phyloP scores from a whole-genome alignment of 495 filamentous ascomycete genomes.

The Echria macrotheca region DNA sequence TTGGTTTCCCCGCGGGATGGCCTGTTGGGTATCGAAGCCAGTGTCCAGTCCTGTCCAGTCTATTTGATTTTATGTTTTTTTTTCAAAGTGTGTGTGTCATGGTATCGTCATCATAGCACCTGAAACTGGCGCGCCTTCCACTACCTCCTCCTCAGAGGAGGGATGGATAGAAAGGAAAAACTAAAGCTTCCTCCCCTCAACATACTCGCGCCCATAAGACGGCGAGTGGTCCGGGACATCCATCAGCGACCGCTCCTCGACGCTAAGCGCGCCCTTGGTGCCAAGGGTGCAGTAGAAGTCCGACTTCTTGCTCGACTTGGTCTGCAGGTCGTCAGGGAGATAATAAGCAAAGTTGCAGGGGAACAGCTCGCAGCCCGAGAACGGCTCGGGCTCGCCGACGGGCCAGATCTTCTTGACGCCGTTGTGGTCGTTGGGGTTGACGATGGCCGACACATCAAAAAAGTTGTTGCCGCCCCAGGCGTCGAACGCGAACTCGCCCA shows the following conservation, averaged over 20 bases:
- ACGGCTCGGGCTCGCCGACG: constrained; percentile 11
- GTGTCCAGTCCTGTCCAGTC: too few relatives aligned
- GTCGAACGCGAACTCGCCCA: constrained; percentile 47
- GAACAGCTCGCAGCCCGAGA: constrained; percentile 43
- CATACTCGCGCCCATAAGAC: background rate
- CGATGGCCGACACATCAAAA: constrained; percentile 53
- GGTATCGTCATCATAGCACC: background rate
- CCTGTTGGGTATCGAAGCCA: too few relatives aligned
- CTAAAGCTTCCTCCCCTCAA: background rate
- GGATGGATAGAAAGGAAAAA: too few relatives aligned
- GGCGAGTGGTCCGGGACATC: background rate
- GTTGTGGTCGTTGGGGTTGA: constrained; percentile 40
- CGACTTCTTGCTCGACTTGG: constrained; percentile 31
- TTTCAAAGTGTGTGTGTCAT: background rate
- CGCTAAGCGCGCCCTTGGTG: background rate
- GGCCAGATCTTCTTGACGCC: constrained; percentile 46
- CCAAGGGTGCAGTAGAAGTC: constrained; percentile 40
- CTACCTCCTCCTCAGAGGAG: too few relatives aligned
- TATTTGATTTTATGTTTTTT: too few relatives aligned
- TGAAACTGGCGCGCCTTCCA: background rate
- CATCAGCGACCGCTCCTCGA: background rate
- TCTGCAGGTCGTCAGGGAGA: constrained; percentile 44
- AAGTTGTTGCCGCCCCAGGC: constrained; percentile 37
- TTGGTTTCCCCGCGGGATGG: too few relatives aligned
- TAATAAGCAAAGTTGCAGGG: constrained; percentile 47